Conservation (phyloP, 225 moss, liverwort and hornwort genomes). For the Pseudisothecium myosuroides region DNA sequence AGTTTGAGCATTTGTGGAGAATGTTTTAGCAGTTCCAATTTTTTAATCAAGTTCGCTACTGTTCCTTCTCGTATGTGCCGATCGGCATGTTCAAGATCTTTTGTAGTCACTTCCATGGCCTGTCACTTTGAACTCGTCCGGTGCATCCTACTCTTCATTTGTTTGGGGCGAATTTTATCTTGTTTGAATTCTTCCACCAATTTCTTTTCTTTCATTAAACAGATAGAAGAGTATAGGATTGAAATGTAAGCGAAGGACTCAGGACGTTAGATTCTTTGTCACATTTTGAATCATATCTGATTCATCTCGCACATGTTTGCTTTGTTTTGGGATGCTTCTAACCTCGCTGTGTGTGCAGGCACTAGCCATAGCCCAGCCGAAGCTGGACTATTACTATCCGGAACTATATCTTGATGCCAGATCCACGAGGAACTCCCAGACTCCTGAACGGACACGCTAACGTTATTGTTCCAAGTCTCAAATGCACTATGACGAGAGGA, state of each 20-base stretch:
- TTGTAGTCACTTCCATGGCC: background rate
- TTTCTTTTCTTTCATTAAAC: background rate
- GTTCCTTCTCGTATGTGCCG: background rate
- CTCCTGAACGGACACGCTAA: background rate
- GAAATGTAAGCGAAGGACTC: background rate
- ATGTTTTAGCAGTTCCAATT: background rate
- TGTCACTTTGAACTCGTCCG: background rate
- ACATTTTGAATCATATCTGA: background rate
- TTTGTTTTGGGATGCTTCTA: background rate
- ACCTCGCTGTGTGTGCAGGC: background rate
- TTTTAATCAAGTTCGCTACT: background rate
- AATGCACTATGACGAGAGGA: constrained; percentile 14
- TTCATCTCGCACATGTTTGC: background rate
- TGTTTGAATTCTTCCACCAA: background rate
- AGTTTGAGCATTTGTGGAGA: background rate
- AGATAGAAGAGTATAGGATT: background rate
- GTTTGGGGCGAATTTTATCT: background rate
- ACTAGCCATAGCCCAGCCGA: background rate
- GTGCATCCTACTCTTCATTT: background rate
- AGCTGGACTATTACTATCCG: background rate
- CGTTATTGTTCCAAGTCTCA: background rate
- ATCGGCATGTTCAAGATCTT: background rate
- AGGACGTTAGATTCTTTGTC: background rate
- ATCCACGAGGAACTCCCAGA: constrained; percentile 1
- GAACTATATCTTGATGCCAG: background rate